These are phyloP conservation scores for Lophiotrema nucula DNA, from an alignment of 495 filamentous ascomycete genomes.

Conservation along the genomic window DNA sequence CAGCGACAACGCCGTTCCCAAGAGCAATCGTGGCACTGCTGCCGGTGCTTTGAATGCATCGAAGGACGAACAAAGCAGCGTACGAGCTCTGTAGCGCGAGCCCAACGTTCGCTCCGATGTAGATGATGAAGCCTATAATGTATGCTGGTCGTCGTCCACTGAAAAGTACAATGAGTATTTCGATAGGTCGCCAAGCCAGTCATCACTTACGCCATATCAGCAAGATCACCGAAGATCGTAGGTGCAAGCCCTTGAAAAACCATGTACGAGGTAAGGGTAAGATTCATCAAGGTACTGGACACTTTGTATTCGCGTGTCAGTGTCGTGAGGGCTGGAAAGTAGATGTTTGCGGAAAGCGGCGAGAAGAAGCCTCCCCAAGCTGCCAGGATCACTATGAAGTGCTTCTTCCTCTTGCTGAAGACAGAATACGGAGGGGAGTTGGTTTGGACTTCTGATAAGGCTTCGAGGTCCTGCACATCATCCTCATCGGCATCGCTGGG, in stretches of 20 bases:
- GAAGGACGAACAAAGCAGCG: conserved; percentile 48
- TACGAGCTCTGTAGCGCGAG: conserved; percentile 49
- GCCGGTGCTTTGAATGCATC: conserved; percentile 53
- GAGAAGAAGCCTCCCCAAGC: conserved; percentile 61
- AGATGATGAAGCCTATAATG: conserved; percentile 48
- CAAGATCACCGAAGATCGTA: conserved; percentile 51
- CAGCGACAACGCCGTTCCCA: conserved; percentile 56
- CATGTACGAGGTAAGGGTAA: conserved; percentile 55
- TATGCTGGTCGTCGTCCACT: conserved; percentile 51
- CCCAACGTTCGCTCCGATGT: conserved; percentile 50
- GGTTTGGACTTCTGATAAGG: not conserved
- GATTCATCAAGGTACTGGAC: conserved; percentile 48
- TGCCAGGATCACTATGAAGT: conserved; percentile 65
- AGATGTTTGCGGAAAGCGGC: conserved; percentile 19
- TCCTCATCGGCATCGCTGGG: not conserved
- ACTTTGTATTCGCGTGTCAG: conserved; percentile 48
- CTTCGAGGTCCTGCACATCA: not conserved
- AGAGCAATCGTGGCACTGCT: conserved; percentile 56
- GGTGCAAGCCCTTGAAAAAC: conserved; percentile 55
- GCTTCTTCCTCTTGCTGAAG: conserved; percentile 56
- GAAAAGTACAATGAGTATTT: conserved; percentile 16
- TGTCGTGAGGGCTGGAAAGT: conserved; percentile 46
- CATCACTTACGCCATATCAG: conserved; percentile 42
- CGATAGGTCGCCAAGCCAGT: not conserved
- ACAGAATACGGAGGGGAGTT: conserved; percentile 40